Conservation (phyloP, 2,329 filamentous ascomycete genomes). For the Claviceps citrina region DNA sequence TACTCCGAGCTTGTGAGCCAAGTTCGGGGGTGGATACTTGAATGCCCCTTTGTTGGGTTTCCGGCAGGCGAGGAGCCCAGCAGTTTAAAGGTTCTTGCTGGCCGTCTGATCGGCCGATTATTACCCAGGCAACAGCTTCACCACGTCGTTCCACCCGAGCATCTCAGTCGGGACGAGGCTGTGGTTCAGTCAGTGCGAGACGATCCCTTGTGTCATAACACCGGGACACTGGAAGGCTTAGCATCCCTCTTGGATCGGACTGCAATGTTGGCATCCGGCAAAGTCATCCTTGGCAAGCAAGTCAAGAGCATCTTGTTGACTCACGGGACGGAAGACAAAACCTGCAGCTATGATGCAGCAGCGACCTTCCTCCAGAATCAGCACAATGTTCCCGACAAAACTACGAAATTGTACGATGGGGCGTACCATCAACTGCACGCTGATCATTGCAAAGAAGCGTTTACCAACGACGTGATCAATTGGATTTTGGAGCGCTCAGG, state of each 20-base stretch:
- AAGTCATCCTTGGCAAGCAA: slow-evolving; percentile 32
- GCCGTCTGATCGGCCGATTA: slow-evolving; percentile 51
- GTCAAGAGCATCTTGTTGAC: slow-evolving; percentile 53
- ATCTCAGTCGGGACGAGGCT: slow-evolving; percentile 51
- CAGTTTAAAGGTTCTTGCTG: slow-evolving; percentile 45
- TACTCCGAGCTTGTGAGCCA: slow-evolving; percentile 40
- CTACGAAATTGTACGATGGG: slow-evolving; percentile 59
- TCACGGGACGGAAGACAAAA: slow-evolving; percentile 62
- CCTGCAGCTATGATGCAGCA: slow-evolving; percentile 50
- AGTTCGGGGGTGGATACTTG: slow-evolving; percentile 59
- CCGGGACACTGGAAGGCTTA: slow-evolving; percentile 70
- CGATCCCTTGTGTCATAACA: slow-evolving; percentile 65
- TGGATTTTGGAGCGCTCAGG: slow-evolving; percentile 43
- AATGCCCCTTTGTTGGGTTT: slow-evolving; percentile 67
- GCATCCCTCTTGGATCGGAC: slow-evolving; percentile 65
- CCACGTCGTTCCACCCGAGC: slow-evolving; percentile 46
- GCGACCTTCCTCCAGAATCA: slow-evolving; percentile 46
- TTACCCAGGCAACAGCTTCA: slow-evolving; percentile 53
- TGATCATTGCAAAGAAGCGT: slow-evolving; percentile 39
- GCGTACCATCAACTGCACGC: slow-evolving; percentile 62
- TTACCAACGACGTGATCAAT: slow-evolving; percentile 42
- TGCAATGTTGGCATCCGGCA: slow-evolving; percentile 40
- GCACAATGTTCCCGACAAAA: slow-evolving; percentile 47
- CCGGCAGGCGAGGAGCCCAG: slow-evolving; percentile 49
- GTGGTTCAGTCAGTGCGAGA: slow-evolving; percentile 44